A percentile compares a stretch with the other conserved stretches of the same genome.
phyloP scores from a whole-genome alignment of 257 asterid genomes.

The Penstemon davidsonii region DNA sequence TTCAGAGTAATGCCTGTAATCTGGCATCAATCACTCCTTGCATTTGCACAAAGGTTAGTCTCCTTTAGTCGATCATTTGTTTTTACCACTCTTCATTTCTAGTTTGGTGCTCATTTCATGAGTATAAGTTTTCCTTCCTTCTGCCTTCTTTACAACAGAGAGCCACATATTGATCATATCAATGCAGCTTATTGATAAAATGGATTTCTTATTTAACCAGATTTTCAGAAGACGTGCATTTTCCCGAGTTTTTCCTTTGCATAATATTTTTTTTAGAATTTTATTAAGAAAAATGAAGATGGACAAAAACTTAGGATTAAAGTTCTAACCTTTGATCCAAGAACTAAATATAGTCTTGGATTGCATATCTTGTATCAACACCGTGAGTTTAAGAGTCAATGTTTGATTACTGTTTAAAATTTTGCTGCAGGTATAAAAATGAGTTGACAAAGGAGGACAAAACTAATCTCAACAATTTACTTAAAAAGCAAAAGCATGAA shows the following conservation, averaged over 20 bases:
- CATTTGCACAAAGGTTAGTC: constrained; percentile 83
- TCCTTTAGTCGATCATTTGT: constrained; percentile 15
- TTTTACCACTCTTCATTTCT: background rate
- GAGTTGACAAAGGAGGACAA: constrained; percentile 89
- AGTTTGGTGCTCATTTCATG: constrained; percentile 1
- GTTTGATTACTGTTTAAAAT: background rate
- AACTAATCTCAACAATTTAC: constrained; percentile 52
- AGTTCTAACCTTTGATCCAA: too few species aligned
- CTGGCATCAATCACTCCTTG: constrained; percentile 98
- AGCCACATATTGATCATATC: background rate
- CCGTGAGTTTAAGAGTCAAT: background rate
- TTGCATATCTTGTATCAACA: too few species aligned
- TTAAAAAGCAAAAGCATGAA: constrained; percentile 76
- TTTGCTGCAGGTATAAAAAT: constrained; percentile 66
- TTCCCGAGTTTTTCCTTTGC: too few species aligned
- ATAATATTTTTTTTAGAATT: background rate
- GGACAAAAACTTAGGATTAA: too few species aligned
- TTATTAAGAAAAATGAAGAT: too few species aligned
- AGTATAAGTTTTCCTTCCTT: background rate
- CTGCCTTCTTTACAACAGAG: constrained; percentile 11
- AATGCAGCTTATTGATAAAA: constrained; percentile 6
- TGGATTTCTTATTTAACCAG: background rate
- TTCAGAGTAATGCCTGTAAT: constrained; percentile 91
- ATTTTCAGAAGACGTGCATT: background rate
- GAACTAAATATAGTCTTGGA: too few species aligned